Evolutionary conservation across 2,329 filamentous ascomycete genomes (phyloP).

Genomic region (Alternaria sp.): DNA sequence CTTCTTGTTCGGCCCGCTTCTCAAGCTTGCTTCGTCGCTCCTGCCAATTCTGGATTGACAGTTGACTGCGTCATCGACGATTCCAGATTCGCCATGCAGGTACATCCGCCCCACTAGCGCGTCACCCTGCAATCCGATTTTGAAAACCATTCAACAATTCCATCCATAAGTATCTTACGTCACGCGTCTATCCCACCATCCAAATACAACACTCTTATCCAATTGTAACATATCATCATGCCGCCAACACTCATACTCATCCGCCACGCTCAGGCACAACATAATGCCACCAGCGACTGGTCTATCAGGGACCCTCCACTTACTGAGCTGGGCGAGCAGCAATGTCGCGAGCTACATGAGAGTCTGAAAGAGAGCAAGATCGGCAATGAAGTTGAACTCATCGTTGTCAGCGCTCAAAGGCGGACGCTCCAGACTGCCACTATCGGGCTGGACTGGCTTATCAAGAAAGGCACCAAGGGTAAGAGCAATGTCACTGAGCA

Average conservation of each 20-base stretch:
- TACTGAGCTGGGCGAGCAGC: conserved; percentile 50
- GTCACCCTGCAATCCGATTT: conserved; percentile 10
- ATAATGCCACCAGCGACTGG: conserved; percentile 52
- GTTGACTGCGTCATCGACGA: conserved; percentile 17
- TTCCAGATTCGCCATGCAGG: conserved; percentile 9
- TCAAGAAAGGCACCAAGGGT: conserved; percentile 53
- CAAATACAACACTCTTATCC: neutral
- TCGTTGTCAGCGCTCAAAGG: conserved; percentile 69
- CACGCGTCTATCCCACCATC: neutral
- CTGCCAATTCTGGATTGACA: conserved; percentile 4
- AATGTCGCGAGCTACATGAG: conserved; percentile 50
- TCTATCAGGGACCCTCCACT: conserved; percentile 52
- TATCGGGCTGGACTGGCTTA: conserved; percentile 64
- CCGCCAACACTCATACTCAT: conserved; percentile 55
- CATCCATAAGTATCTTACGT: neutral
- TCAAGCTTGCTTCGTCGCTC: conserved; percentile 1
- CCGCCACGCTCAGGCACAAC: conserved; percentile 54
- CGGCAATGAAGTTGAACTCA: conserved; percentile 56
- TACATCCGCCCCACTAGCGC: conserved; percentile 23
- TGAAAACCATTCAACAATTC: conserved; percentile 3
- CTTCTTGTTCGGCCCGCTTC: neutral
- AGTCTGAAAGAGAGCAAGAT: conserved; percentile 47
- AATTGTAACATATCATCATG: conserved; percentile 33
- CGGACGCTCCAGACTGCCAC: conserved; percentile 70
- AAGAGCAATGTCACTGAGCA: neutral